Evolutionary conservation across 2,329 filamentous ascomycete species (phyloP).

Genomic region (Neofusicoccum sp.): DNA sequence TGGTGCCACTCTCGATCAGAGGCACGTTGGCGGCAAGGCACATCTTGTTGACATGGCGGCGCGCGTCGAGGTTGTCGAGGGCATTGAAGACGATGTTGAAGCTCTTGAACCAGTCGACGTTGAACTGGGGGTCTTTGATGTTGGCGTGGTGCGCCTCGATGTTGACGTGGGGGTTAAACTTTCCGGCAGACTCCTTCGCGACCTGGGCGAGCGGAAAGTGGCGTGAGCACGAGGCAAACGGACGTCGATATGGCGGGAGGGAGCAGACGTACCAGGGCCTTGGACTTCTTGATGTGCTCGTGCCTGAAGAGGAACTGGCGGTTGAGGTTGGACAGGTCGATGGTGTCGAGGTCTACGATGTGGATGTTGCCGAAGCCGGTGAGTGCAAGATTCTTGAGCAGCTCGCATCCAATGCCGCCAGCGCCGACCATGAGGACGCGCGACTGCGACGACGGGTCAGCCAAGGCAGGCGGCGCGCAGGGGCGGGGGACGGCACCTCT

Average conservation of each 20-base stretch:
- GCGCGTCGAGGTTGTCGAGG: constrained; percentile 89
- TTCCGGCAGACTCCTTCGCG: constrained; percentile 84
- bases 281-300: constrained; percentile 97
- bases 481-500: constrained; percentile 53
- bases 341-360: constrained; percentile 95
- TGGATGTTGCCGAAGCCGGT: constrained; percentile 90
- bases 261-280: constrained; percentile 72
- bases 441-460: constrained; percentile 56
- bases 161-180: constrained; percentile 84
- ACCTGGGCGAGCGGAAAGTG: constrained; percentile 55
- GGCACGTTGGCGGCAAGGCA: constrained; percentile 88
- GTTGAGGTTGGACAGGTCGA: constrained; percentile 96
- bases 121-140: constrained; percentile 87
- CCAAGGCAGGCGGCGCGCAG: constrained; percentile 5
- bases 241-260: neutral
- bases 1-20: constrained; percentile 93
- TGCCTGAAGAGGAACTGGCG: constrained; percentile 95
- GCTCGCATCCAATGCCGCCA: constrained; percentile 94
- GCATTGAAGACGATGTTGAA: constrained; percentile 95
- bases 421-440: constrained; percentile 92
- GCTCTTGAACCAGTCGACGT: constrained; percentile 78
- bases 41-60: constrained; percentile 96
- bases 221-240: neutral
- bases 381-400: constrained; percentile 93
- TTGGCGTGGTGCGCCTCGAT: constrained; percentile 90